A percentile compares a stretch with the other conserved stretches of the same genome.
Evolutionary conservation across 768 basidiomycete species (phyloP).

Genomic region (Suillus placidus): DNA sequence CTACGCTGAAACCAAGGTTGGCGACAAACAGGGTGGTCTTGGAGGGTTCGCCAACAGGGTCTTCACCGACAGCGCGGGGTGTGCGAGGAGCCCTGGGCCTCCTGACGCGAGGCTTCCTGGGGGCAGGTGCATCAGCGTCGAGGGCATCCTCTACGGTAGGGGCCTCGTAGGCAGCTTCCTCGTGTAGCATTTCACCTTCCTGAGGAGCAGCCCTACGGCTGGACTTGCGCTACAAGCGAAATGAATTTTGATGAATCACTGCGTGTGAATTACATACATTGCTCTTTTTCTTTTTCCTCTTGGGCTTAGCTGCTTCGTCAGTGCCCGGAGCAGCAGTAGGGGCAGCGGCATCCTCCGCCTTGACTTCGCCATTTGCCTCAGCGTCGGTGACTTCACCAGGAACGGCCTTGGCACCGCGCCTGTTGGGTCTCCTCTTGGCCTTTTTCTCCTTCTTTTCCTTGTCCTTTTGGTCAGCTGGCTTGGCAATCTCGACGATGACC

Average conservation of each 20-base stretch:
- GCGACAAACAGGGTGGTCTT: constrained; percentile 93
- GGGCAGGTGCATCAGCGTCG: constrained; percentile 34
- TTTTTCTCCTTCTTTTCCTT: constrained; percentile 74
- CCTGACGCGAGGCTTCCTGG: constrained; percentile 57
- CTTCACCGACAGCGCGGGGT: constrained; percentile 75
- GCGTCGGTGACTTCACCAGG: constrained; percentile 90
- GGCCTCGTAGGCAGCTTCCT: constrained; percentile 33
- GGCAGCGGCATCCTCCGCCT: constrained; percentile 53
- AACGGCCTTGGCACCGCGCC: constrained; percentile 84
- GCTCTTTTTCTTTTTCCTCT: constrained; percentile 81
- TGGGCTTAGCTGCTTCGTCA: constrained; percentile 63
- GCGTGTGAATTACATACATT: constrained; percentile 39
- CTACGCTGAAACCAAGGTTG: constrained; percentile 94
- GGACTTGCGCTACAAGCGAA: constrained; percentile 55
- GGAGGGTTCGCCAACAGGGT: constrained; percentile 85
- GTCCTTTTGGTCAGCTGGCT: constrained; percentile 88
- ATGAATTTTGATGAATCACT: constrained; percentile 18
- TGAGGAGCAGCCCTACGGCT: constrained; percentile 41
- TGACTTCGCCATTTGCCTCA: constrained; percentile 79
- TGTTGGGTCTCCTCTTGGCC: constrained; percentile 79
- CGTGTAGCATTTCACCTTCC: constrained; percentile 29
- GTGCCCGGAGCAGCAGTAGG: constrained; percentile 45
- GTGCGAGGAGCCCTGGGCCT: constrained; percentile 60
- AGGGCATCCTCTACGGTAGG: constrained; percentile 41
- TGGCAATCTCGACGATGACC: constrained; percentile 92